These are phyloP conservation scores for Eimeria maxima DNA, from an alignment of 169 alveolate species.

Conservation along the genomic window DNA sequence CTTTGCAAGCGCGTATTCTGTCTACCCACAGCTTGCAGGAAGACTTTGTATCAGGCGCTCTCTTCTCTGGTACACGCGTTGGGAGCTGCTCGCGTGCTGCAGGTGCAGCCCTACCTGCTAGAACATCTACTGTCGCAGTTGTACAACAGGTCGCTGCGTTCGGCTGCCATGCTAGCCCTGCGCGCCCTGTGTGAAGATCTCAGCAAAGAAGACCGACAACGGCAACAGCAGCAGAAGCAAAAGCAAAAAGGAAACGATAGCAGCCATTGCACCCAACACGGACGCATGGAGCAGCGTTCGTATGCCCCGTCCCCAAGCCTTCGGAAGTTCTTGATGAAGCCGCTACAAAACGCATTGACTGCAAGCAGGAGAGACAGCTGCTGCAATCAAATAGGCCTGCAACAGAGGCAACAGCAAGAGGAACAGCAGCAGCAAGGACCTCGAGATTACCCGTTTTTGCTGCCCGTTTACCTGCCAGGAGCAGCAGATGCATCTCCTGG, in stretches of 20 bases:
- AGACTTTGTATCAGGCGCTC: conserved; percentile 30
- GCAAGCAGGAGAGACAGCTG: not conserved
- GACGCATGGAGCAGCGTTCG: not conserved
- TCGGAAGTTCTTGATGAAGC: conserved; percentile 24
- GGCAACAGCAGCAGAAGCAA: not conserved
- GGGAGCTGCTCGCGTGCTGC: conserved; percentile 51
- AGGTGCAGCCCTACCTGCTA: conserved; percentile 57
- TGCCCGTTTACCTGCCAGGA: conserved; percentile 9
- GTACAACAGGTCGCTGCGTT: conserved; percentile 46
- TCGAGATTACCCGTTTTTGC: conserved; percentile 41
- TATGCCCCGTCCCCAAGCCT: not conserved
- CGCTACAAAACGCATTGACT: conserved; percentile 24
- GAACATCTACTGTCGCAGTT: conserved; percentile 32
- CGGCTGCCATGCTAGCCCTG: conserved; percentile 54
- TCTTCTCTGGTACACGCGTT: conserved; percentile 13
- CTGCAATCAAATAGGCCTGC: not conserved
- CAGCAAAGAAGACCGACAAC: not conserved
- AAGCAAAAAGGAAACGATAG: not conserved
- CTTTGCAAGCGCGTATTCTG: conserved; percentile 3
- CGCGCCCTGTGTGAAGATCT: conserved; percentile 66
- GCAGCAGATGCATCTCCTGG: conserved; percentile 23
- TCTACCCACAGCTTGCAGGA: conserved; percentile 29
- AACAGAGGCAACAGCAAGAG: conserved; percentile 28
- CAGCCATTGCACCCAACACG: not conserved
- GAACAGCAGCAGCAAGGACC: conserved; percentile 53